These are phyloP conservation scores for Penicillium palitans DNA, from an alignment of 2,329 filamentous ascomycete species.

Conservation along the genomic window DNA sequence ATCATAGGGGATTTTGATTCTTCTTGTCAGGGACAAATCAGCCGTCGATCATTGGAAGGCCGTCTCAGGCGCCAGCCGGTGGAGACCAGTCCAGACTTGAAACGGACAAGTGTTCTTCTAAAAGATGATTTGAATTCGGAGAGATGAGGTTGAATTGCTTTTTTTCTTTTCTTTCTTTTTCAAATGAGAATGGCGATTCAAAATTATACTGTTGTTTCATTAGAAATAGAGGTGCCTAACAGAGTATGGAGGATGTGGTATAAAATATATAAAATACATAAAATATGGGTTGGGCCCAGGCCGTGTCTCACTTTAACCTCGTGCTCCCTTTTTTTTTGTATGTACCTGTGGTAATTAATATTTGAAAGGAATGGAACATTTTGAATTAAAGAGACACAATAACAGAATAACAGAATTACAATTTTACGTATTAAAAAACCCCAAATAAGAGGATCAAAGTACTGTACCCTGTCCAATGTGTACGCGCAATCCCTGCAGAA, in stretches of 20 bases:
- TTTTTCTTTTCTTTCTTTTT: neutral
- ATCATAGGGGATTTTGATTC: neutral
- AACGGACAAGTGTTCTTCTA: slow-evolving; percentile 10
- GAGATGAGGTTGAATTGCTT: neutral
- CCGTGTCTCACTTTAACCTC: slow-evolving; percentile 3
- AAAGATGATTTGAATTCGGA: neutral
- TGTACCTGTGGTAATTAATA: neutral
- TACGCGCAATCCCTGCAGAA: slow-evolving; percentile 7
- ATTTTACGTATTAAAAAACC: neutral
- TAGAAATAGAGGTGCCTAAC: neutral
- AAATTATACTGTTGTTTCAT: neutral
- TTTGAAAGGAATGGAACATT: neutral
- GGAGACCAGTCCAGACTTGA: slow-evolving; percentile 3
- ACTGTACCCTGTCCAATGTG: neutral
- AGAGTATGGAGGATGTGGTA: fast-evolving
- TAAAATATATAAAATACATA: neutral
- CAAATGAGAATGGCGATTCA: neutral
- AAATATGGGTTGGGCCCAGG: neutral
- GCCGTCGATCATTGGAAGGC: neutral
- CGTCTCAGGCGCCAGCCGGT: neutral
- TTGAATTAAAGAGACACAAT: neutral
- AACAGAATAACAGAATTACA: neutral
- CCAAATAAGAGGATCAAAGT: neutral
- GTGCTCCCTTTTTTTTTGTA: neutral
- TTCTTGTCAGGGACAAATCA: neutral